These are phyloP conservation scores for Kuraishia hungarica DNA, from an alignment of 805 yeast species.

Conservation along the genomic window DNA sequence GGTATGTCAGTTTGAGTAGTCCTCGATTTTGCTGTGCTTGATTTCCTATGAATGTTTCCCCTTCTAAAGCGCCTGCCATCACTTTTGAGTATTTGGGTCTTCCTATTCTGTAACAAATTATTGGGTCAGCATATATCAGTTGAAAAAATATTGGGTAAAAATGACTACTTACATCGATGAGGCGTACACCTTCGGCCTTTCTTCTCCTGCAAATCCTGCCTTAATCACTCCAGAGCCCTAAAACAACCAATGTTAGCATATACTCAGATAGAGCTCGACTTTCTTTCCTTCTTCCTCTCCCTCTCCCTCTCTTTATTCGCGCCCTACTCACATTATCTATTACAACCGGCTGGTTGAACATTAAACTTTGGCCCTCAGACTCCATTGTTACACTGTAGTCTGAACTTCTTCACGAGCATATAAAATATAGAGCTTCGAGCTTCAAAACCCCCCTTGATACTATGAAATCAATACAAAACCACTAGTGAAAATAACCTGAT, in stretches of 20 bases:
- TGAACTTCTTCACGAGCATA: not conserved
- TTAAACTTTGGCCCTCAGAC: not conserved
- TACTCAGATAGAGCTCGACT: not conserved
- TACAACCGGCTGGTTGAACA: slow-evolving; percentile 66
- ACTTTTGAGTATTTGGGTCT: slow-evolving; percentile 75
- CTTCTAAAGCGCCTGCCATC: slow-evolving; percentile 65
- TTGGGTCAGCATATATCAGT: not conserved
- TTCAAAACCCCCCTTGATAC: no score
- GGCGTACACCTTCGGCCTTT: slow-evolving; percentile 58
- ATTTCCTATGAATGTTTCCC: slow-evolving; percentile 54
- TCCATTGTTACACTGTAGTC: not conserved
- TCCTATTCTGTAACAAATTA: slow-evolving; percentile 30
- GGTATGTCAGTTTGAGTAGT: slow-evolving; percentile 59
- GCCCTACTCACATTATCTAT: slow-evolving; percentile 39
- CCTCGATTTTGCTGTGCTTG: slow-evolving; percentile 74
- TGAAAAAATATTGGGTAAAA: not conserved
- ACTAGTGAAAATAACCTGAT: no score
- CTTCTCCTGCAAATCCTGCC: slow-evolving; percentile 93
- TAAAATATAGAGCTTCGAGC: not conserved
- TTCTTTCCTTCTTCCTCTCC: not conserved
- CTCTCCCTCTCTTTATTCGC: not conserved
- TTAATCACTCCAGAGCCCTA: slow-evolving; percentile 74
- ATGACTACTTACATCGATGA: slow-evolving; percentile 35
- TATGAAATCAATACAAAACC: no score
- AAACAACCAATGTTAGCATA: not conserved